Percentiles rank a stretch among this genome's conserved stretches.
Conservation (phyloP, 139 green algal species). For the Chlorella ohadii region DNA sequence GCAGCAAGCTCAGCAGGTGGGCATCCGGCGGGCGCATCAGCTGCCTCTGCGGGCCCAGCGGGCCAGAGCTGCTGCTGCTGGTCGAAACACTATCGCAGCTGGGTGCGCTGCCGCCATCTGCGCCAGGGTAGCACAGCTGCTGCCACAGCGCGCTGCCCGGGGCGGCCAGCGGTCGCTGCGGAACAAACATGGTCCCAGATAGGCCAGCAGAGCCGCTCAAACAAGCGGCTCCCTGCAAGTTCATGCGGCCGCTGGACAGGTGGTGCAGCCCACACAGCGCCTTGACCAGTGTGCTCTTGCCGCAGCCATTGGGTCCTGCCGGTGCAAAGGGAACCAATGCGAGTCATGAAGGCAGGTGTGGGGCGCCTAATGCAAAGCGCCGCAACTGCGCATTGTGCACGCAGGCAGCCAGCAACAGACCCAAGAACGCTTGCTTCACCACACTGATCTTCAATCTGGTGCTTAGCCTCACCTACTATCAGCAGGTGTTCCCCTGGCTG, state of each 20-base stretch:
- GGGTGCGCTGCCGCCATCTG: not conserved
- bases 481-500: conserved; percentile 30
- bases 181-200: conserved; percentile 49
- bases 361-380: too few species aligned
- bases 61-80: not conserved
- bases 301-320: conserved; percentile 55
- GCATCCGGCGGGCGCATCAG: not conserved
- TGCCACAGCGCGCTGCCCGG: conserved; percentile 57
- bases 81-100: not conserved
- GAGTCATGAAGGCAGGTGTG: too few species aligned
- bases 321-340: too few species aligned
- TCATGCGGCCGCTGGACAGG: not conserved
- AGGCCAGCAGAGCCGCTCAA: not conserved
- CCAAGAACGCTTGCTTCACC: too few species aligned
- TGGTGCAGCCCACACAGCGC: conserved; percentile 43
- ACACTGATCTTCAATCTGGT: too few species aligned
- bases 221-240: not conserved
- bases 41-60: not conserved
- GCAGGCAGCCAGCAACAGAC: too few species aligned
- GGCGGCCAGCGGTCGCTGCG: conserved; percentile 61
- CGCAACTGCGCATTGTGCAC: too few species aligned
- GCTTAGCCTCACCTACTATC: conserved; percentile 14
- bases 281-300: conserved; percentile 59
- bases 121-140: conserved; percentile 64
- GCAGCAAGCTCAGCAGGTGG: conserved; percentile 30